Conservation (phyloP, 176 grass and related monocot genomes). For the Phoenix roebelenii region DNA sequence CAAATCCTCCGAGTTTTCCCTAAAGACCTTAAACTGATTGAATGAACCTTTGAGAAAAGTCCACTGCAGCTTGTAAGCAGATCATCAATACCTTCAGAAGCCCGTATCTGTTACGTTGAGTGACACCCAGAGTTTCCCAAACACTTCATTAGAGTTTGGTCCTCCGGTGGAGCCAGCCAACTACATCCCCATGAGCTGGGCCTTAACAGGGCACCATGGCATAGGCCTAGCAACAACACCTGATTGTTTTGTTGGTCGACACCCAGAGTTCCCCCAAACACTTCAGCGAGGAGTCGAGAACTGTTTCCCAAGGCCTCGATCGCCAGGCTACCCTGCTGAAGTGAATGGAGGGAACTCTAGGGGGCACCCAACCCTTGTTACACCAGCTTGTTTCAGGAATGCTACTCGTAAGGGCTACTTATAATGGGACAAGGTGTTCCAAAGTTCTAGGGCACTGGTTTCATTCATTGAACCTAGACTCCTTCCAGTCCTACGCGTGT, state of each 20-base stretch:
- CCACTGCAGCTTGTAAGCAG: no score
- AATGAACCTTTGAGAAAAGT: no score
- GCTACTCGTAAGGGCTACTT: no score
- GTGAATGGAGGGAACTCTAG: conserved; percentile 50
- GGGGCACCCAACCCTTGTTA: conserved; percentile 10
- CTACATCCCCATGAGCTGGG: no score
- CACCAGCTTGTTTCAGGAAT: not conserved
- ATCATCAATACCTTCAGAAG: no score
- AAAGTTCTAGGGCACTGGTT: no score
- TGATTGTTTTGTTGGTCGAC: conserved; percentile 21
- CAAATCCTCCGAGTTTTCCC: no score
- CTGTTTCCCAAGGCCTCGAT: not conserved
- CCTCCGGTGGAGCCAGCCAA: not conserved
- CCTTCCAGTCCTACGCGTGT: no score
- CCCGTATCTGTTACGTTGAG: conserved; percentile 4
- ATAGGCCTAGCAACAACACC: not conserved
- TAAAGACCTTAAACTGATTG: no score
- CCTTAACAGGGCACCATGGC: no score
- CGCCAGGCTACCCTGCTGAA: conserved; percentile 14
- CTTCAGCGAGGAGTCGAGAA: conserved; percentile 11
- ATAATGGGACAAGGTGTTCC: no score
- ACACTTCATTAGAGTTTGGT: conserved; percentile 20
- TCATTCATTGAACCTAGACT: no score
- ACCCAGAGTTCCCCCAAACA: conserved; percentile 32
- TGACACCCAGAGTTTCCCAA: conserved; percentile 27